Evolutionary conservation across 2,329 filamentous ascomycete species (phyloP), one percentile per base, ranked within the genome.

Genomic region (Arthrobotrys pseudoclavata): DNA sequence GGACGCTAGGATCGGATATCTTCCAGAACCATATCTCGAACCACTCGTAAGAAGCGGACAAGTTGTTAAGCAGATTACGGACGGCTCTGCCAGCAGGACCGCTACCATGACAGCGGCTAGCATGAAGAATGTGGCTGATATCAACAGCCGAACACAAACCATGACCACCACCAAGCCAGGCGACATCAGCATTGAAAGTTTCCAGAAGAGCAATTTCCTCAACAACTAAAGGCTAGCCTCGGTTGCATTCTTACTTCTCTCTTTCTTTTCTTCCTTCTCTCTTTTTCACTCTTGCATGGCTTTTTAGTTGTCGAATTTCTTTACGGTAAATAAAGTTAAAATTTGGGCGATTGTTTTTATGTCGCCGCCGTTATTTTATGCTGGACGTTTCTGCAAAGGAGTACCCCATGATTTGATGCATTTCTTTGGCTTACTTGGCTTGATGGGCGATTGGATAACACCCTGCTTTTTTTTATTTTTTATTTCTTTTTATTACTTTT

Each of bases 11-110:
- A 91, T 97, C 81, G 96, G 96, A 6, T 99, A 98, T 83, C 87
- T 99, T 4, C 96, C 96, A 1, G 90, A 91, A 0, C 94, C 94
- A 0, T 99, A 97, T 82, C 88, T 99, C 29, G 93, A 97, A 84
- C 88, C 87, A 0, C 90, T 96, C 60, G 86, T 89, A 26, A 86
- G 87, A 81, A 85, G 87, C 62, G 86, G 85, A 22, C 85, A 86
- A 31, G 66, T 82, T 1, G 74, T 83, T 22, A 79, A 79, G 52
- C 69, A 79, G 55, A 70, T 79, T 55, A 82, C 76, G 88, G 91
- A 82, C 85, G 89, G 66, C 85, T 86, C 76, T 79, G 80, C 45
- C 80, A 82, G 69, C 63, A 37, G 75, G 31, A 61, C 79, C 0
- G 75, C 67, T 5, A 84, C 84, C 22, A 84, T 86, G 78, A 85